Conservation (phyloP, 1,284 basidiomycete genomes). For the Abortiporus biennis region DNA sequence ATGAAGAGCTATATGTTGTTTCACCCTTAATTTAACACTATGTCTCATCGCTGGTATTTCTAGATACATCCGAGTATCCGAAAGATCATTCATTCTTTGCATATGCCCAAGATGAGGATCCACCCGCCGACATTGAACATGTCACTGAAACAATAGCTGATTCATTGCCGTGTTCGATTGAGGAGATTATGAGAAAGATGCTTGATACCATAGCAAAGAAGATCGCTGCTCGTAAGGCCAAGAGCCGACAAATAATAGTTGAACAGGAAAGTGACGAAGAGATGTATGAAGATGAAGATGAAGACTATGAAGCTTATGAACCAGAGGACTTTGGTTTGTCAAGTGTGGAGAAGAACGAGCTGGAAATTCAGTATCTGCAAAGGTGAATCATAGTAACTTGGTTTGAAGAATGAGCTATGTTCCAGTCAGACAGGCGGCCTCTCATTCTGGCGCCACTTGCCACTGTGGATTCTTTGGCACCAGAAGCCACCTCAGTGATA, state of each 20-base stretch:
- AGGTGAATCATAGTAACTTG: no score
- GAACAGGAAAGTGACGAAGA: conserved; percentile 24
- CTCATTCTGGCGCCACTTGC: not conserved
- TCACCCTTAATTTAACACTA: no score
- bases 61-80: conserved; percentile 62
- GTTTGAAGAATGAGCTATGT: no score
- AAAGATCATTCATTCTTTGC: conserved; percentile 47
- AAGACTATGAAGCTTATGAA: conserved; percentile 25
- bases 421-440: not conserved
- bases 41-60: conserved; percentile 3
- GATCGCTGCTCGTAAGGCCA: not conserved
- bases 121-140: conserved; percentile 29
- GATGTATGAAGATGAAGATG: conserved; percentile 23
- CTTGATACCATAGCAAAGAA: conserved; percentile 15
- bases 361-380: no score
- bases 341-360: no score
- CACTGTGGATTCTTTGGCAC: not conserved
- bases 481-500: not conserved
- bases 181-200: conserved; percentile 28
- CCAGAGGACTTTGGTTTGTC: not conserved
- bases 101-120: conserved; percentile 37
- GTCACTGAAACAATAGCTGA: conserved; percentile 39
- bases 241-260: conserved; percentile 20
- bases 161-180: conserved; percentile 35
- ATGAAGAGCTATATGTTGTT: no score